Conservation (phyloP, 306 rosid species). For the Purshia tridentata region DNA sequence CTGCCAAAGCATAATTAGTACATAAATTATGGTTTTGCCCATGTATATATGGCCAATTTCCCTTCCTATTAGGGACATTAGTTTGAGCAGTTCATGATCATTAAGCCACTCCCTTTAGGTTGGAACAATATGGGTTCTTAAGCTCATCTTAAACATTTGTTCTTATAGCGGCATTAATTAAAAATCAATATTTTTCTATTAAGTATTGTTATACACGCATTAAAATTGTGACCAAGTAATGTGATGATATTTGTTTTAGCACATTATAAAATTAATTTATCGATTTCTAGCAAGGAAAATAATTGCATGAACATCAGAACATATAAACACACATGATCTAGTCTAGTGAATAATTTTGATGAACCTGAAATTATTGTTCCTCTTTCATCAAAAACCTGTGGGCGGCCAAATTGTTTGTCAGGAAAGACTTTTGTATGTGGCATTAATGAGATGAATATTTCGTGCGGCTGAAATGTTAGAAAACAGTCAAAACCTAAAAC, state of each 20-base stretch:
- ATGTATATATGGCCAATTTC: not conserved
- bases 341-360: too few species aligned
- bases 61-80: not conserved
- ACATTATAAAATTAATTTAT: too few species aligned
- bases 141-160: too few species aligned
- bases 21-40: conserved; percentile 14
- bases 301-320: too few species aligned
- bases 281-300: too few species aligned
- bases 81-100: conserved; percentile 8
- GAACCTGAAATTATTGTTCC: too few species aligned
- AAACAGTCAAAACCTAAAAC: conserved; percentile 53
- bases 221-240: too few species aligned
- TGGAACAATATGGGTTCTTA: conserved; percentile 26
- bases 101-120: not conserved
- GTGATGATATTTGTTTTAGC: too few species aligned
- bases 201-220: not conserved
- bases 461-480: conserved; percentile 48
- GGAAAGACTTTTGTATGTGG: not conserved
- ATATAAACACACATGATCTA: too few species aligned
- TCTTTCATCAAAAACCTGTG: not conserved
- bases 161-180: too few species aligned
- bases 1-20: conserved; percentile 12
- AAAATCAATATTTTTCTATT: too few species aligned
- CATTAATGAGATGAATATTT: conserved; percentile 47
- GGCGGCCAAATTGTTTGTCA: not conserved